phyloP scores from a whole-genome alignment of 257 asterid genomes.

The Pogostemon cablin region DNA sequence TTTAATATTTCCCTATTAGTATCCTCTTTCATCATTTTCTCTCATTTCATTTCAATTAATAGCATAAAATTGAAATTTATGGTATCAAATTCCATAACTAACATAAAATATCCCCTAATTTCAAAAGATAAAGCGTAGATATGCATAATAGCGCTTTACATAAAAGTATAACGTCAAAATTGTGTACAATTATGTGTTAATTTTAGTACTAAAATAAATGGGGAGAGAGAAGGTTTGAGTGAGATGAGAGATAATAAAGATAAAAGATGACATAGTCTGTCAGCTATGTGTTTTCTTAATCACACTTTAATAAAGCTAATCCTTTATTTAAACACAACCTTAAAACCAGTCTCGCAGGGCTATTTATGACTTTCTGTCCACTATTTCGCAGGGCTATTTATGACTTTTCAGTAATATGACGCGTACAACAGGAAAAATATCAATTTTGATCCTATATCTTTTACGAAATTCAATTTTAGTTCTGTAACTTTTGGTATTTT shows the following conservation, averaged over 20 bases:
- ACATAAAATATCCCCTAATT: no score
- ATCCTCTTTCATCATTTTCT: no score
- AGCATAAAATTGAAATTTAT: no score
- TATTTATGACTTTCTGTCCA: slow-evolving; percentile 18
- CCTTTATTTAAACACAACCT: slow-evolving; percentile 34
- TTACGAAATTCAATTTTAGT: no score
- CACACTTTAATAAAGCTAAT: slow-evolving; percentile 23
- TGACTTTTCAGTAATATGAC: neutral
- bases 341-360: slow-evolving; percentile 32
- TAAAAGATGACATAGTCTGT: slow-evolving; percentile 32
- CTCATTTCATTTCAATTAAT: no score
- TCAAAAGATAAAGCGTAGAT: neutral
- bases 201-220: neutral
- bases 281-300: slow-evolving; percentile 36
- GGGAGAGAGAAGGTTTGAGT: slow-evolving; percentile 22
- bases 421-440: neutral
- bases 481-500: no score
- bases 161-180: slow-evolving; percentile 13
- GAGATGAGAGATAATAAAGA: slow-evolving; percentile 35
- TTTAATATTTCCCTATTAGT: no score
- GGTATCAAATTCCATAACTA: no score
- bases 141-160: neutral
- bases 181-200: neutral
- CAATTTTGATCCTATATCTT: no score
- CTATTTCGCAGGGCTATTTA: slow-evolving; percentile 29